phyloP scores from a whole-genome alignment of 1,284 basidiomycete genomes.

The Austroboletus rostrupii region DNA sequence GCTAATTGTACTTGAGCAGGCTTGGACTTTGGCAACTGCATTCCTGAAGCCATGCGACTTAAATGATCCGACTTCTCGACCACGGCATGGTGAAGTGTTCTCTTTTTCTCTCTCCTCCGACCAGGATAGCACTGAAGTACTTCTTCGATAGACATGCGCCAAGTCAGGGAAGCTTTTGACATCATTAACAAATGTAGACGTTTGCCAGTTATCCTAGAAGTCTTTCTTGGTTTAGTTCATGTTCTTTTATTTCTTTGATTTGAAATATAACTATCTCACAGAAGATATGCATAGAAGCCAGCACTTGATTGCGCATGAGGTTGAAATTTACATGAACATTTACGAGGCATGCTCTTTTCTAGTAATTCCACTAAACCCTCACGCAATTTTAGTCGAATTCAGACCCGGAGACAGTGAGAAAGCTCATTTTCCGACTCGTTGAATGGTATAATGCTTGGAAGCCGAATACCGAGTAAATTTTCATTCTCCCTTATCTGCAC shows the following conservation, averaged over 20 bases:
- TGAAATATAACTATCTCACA: conserved; percentile 24
- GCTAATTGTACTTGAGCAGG: conserved; percentile 36
- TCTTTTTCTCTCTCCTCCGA: background rate
- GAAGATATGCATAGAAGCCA: conserved; percentile 63
- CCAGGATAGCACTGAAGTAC: background rate
- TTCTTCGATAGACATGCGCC: conserved; percentile 40
- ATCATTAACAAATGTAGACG: conserved; percentile 52
- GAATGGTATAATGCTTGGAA: conserved; percentile 69
- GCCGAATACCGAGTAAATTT: conserved; percentile 51
- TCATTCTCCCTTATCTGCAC: background rate
- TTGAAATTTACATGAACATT: conserved; percentile 50
- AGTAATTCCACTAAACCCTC: conserved; percentile 4
- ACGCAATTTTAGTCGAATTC: conserved; percentile 37
- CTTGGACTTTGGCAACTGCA: conserved; percentile 57
- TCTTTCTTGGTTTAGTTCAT: conserved; percentile 53
- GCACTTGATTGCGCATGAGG: conserved; percentile 56
- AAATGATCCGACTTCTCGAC: conserved; percentile 31
- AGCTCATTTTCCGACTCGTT: conserved; percentile 52
- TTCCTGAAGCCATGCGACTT: conserved; percentile 59
- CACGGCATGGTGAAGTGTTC: conserved; percentile 36
- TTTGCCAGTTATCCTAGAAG: conserved; percentile 60
- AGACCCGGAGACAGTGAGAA: conserved; percentile 46
- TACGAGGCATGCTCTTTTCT: conserved; percentile 50
- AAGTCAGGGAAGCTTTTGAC: conserved; percentile 51
- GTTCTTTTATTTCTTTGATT: background rate